Conservation (phyloP, 208 protist species). For the Herpetomonas tarakana region DNA sequence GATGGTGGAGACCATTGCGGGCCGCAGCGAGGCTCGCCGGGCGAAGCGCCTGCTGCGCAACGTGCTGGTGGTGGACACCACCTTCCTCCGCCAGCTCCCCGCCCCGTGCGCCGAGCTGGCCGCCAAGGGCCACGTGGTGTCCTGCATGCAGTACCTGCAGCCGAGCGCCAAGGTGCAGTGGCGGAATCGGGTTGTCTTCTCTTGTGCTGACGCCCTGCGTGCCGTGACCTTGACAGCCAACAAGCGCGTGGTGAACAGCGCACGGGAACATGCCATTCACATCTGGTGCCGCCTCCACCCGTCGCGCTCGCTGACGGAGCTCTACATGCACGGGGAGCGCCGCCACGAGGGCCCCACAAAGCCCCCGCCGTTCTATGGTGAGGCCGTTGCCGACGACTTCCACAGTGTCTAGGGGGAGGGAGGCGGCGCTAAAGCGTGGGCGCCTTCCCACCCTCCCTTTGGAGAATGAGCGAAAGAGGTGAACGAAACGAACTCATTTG, state of each 20-base stretch:
- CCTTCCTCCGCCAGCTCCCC: conserved; percentile 15
- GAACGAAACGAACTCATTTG: too few species aligned
- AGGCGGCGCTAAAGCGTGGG: too few species aligned
- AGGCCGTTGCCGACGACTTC: neutral
- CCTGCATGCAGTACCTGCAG: conserved; percentile 18
- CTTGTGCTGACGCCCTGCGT: conserved; percentile 41
- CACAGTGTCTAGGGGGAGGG: neutral
- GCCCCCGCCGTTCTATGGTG: conserved; percentile 33
- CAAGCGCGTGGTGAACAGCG: conserved; percentile 40
- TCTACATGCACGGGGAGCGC: conserved; percentile 36
- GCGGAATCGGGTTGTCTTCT: conserved; percentile 68
- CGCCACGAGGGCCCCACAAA: conserved; percentile 38
- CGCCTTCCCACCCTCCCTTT: too few species aligned
- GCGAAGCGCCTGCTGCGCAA: conserved; percentile 41
- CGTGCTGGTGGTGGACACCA: conserved; percentile 36
- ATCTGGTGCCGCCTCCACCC: conserved; percentile 47
- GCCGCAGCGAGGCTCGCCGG: conserved; percentile 50
- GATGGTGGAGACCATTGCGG: conserved; percentile 76
- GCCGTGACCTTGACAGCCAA: conserved; percentile 58
- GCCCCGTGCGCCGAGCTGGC: neutral
- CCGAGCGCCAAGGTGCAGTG: conserved; percentile 28
- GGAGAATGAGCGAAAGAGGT: too few species aligned
- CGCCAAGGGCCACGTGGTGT: conserved; percentile 4
- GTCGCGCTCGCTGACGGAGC: conserved; percentile 62
- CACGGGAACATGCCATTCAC: conserved; percentile 37